Conservation (phyloP, 2,329 filamentous ascomycete species). For the Whalleya microplaca region DNA sequence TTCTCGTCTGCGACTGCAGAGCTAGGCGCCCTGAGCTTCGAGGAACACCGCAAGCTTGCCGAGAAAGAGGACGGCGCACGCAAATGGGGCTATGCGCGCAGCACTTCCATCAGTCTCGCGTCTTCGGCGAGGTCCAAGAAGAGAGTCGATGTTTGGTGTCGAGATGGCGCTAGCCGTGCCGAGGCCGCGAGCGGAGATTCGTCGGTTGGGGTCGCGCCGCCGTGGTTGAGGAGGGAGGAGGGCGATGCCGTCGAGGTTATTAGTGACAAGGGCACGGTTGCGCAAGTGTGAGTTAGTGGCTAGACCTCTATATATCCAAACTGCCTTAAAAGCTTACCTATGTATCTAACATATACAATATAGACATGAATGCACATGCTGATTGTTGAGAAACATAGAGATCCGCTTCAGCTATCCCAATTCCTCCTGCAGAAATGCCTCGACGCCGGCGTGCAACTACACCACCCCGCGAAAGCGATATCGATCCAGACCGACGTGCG, state of each 20-base stretch:
- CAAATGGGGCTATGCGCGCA: slow-evolving; percentile 55
- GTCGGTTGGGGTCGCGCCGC: slow-evolving; percentile 45
- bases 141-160: slow-evolving; percentile 67
- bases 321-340: neutral
- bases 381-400: slow-evolving; percentile 44
- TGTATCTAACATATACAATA: neutral
- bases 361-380: neutral
- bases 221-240: slow-evolving; percentile 60
- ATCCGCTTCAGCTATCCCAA: slow-evolving; percentile 67
- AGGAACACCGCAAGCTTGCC: slow-evolving; percentile 68
- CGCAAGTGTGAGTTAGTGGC: slow-evolving; percentile 61
- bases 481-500: slow-evolving; percentile 54
- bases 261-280: slow-evolving; percentile 61
- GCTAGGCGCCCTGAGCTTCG: slow-evolving; percentile 70
- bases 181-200: slow-evolving; percentile 49
- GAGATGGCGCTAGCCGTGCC: slow-evolving; percentile 65
- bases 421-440: slow-evolving; percentile 64
- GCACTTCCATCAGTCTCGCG: slow-evolving; percentile 60
- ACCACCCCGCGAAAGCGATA: slow-evolving; percentile 64
- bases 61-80: slow-evolving; percentile 58
- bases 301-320: neutral
- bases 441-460: slow-evolving; percentile 65
- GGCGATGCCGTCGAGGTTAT: slow-evolving; percentile 65
- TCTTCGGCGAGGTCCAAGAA: slow-evolving; percentile 40
- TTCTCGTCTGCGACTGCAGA: slow-evolving; percentile 60